Evolutionary conservation across 805 yeast species (phyloP).

Genomic region (Saccharomycopsis amapae): DNA sequence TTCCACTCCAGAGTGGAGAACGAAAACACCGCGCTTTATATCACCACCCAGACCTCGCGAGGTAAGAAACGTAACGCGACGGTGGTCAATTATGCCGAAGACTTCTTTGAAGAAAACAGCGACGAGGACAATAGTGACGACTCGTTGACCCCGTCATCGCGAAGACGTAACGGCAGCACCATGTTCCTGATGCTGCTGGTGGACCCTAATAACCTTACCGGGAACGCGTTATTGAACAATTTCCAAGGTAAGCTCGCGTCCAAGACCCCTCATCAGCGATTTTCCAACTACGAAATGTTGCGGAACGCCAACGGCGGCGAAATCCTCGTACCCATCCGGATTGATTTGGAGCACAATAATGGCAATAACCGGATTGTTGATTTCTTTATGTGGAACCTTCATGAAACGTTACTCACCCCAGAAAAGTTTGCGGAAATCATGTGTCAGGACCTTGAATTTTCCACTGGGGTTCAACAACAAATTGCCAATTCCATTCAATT

Average conservation of each 20-base stretch:
- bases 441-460: slow-evolving; percentile 78
- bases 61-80: slow-evolving; percentile 66
- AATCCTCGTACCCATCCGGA: slow-evolving; percentile 56
- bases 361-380: slow-evolving; percentile 53
- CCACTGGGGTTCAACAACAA: slow-evolving; percentile 52
- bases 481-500: slow-evolving; percentile 67
- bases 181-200: slow-evolving; percentile 6
- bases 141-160: slow-evolving; percentile 3
- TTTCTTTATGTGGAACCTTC: slow-evolving; percentile 66
- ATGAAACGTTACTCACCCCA: slow-evolving; percentile 61
- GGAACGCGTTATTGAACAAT: slow-evolving; percentile 27
- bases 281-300: background rate
- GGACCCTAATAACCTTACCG: slow-evolving; percentile 24
- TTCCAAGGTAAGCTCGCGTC: slow-evolving; percentile 35
- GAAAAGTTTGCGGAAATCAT: slow-evolving; percentile 67
- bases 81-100: slow-evolving; percentile 78
- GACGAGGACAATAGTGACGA: slow-evolving; percentile 22
- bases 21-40: slow-evolving; percentile 63
- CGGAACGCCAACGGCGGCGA: slow-evolving; percentile 24
- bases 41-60: slow-evolving; percentile 70
- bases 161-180: slow-evolving; percentile 7
- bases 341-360: slow-evolving; percentile 53
- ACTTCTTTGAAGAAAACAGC: slow-evolving; percentile 46
- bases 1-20: slow-evolving; percentile 65
- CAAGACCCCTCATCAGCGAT: slow-evolving; percentile 31